Base-by-base conservation (phyloP, 495 filamentous ascomycete genomes). In the Hypoxylon fragiforme region DNA sequence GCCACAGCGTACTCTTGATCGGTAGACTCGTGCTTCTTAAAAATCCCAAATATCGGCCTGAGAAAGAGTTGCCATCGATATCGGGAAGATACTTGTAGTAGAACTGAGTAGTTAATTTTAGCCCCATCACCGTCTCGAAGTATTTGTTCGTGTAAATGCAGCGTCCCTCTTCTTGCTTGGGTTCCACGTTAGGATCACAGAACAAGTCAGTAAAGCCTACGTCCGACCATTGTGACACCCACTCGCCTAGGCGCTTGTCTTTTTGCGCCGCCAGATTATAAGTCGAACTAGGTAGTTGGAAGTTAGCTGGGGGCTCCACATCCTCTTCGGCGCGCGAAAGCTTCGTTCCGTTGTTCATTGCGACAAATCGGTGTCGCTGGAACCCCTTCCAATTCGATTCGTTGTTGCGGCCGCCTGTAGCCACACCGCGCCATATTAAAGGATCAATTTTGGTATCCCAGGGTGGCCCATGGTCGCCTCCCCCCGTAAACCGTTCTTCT, bases 51-150 rank as follows among this genome's bases (percentile, higher is more conserved):
- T 85, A 90, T 13, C 87, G 79, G 2, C 86, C 87, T 16, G 78
- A 84, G 69, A 90, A 89, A 13, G 78, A 81, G 70, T 89, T 86
- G 18, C 87, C 87, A 56, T 90, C 87, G 13, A 90, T 79, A 49
- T 90, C 86, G 5, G 83, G 77, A 0, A 90, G 71, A 52, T 71
- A 79, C 50, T 87, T 87, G 45, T 79, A 74, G 41, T 66, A 60
- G 66, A 88, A 89, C 62, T 87, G 83, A 37, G 83, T 70, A 0
- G 73, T 65, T 60, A 83, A 71, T 12, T 71, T 69, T 32, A 79
- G 57, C 1, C 69, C 63, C 3, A 50, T 31, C 1, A 50, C 48
- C 7, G 74, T 39, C n/a, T 68, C 43, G 54, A 69, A 84, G 62
- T 78, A 73, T 2, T 70, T 65, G 11, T 68, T 64, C 0, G 78